Conservation (phyloP, 2,329 filamentous ascomycete genomes). For the Colletotrichum euphorbiae region DNA sequence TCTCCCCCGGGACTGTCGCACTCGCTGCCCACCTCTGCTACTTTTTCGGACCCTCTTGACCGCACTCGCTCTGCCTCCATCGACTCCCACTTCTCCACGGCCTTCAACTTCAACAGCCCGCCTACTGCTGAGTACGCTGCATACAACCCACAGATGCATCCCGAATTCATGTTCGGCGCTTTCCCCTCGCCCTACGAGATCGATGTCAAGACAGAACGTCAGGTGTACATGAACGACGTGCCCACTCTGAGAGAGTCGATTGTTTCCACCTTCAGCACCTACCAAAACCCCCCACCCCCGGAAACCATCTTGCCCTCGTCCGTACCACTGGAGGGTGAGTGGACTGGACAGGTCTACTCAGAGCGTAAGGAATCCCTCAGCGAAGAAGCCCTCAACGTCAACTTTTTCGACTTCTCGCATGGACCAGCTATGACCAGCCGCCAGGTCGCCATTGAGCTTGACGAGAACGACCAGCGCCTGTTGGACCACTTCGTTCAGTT, state of each 20-base stretch:
- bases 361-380: constrained; percentile 75
- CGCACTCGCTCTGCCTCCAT: constrained; percentile 81
- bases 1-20: constrained; percentile 84
- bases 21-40: constrained; percentile 83
- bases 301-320: constrained; percentile 73
- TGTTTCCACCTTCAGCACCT: constrained; percentile 93
- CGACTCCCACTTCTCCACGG: constrained; percentile 80
- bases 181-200: constrained; percentile 85
- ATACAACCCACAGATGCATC: constrained; percentile 73
- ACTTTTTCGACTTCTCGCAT: constrained; percentile 86
- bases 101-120: constrained; percentile 78
- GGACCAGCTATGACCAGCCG: constrained; percentile 71
- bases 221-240: constrained; percentile 93
- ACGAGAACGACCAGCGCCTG: constrained; percentile 87
- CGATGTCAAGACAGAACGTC: constrained; percentile 94
- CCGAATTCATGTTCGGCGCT: constrained; percentile 67
- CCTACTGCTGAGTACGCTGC: constrained; percentile 68
- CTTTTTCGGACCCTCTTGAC: constrained; percentile 79
- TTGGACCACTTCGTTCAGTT: constrained; percentile 92
- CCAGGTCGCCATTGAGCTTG: constrained; percentile 82
- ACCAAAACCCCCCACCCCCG: constrained; percentile 79
- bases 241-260: constrained; percentile 88
- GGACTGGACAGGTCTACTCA: constrained; percentile 77
- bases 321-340: constrained; percentile 73
- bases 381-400: constrained; percentile 76